Conservation (phyloP, 2,329 filamentous ascomycete genomes). For the Ambrosiella cleistominuta region DNA sequence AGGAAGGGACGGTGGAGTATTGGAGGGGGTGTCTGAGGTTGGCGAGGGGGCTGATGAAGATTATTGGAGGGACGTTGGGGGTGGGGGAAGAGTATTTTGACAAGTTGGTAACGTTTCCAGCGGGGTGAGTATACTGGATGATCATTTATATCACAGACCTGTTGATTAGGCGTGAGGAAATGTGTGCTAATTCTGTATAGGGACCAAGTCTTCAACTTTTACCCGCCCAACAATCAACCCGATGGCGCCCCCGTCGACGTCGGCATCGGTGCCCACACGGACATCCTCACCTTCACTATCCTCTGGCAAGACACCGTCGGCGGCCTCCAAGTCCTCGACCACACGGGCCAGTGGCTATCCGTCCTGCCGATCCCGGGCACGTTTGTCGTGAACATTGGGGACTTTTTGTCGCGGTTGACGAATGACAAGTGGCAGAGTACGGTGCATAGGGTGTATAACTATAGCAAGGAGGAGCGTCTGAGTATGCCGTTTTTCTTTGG, state of each 20-base stretch:
- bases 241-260: constrained; percentile 17
- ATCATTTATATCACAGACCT: constrained; percentile 11
- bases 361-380: constrained; percentile 16
- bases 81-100: constrained; percentile 39
- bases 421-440: constrained; percentile 16
- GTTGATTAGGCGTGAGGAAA: not conserved
- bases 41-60: constrained; percentile 30
- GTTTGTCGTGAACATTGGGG: constrained; percentile 18
- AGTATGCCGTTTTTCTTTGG: constrained; percentile 41
- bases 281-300: constrained; percentile 23
- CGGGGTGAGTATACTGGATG: constrained; percentile 20
- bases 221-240: constrained; percentile 22
- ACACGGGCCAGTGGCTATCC: constrained; percentile 16
- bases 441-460: constrained; percentile 23
- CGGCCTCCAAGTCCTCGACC: constrained; percentile 16
- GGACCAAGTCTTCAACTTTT: constrained; percentile 25
- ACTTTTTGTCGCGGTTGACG: constrained; percentile 16
- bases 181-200: not conserved
- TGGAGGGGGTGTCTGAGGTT: constrained; percentile 31
- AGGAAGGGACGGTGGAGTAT: constrained; percentile 28
- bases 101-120: constrained; percentile 33
- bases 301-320: constrained; percentile 23
- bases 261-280: constrained; percentile 29
- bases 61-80: constrained; percentile 37
- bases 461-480: constrained; percentile 24